A percentile compares a stretch with the other conserved stretches of the same genome.
These are phyloP conservation scores for Salinomyces thailandicus DNA, from an alignment of 2,329 filamentous ascomycete species.

Conservation along the genomic window DNA sequence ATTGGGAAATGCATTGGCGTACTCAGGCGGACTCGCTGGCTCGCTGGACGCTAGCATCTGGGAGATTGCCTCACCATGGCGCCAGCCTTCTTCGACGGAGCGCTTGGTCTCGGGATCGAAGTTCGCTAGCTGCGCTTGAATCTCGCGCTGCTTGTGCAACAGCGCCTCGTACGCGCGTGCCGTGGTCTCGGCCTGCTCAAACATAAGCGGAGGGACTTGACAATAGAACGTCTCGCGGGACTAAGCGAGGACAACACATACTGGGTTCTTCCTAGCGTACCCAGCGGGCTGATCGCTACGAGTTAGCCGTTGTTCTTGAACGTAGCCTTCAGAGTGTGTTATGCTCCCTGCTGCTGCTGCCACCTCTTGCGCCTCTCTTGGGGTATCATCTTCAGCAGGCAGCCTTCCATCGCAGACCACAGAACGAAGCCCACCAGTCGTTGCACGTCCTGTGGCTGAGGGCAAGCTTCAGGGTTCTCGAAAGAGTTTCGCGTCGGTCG, in stretches of 20 bases:
- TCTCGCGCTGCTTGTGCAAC: constrained; percentile 75
- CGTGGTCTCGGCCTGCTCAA: constrained; percentile 78
- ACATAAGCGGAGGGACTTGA: neutral
- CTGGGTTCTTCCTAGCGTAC: constrained; percentile 43
- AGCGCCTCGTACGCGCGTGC: constrained; percentile 85
- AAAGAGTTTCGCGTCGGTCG: too few species aligned
- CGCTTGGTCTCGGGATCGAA: constrained; percentile 75
- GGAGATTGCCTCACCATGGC: constrained; percentile 69
- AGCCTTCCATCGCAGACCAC: too few species aligned
- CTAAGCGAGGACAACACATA: constrained; percentile 36
- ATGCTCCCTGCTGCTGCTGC: too few species aligned
- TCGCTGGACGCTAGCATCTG: constrained; percentile 63
- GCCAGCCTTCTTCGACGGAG: constrained; percentile 73
- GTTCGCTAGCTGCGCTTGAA: constrained; percentile 85
- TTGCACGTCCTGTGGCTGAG: too few species aligned
- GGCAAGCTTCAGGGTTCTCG: too few species aligned
- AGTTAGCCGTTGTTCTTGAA: constrained; percentile 3
- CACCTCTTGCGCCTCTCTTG: too few species aligned
- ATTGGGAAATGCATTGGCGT: constrained; percentile 65
- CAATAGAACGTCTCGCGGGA: neutral
- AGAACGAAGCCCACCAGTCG: too few species aligned
- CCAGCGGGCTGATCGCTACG: constrained; percentile 3
- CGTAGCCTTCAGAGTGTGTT: too few species aligned
- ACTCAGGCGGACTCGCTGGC: constrained; percentile 91
- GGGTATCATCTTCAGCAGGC: too few species aligned